Percentiles rank a stretch among this genome's conserved stretches.
Evolutionary conservation across 1,139 yeast genomes (phyloP).

Genomic region (Scheffersomyces insectosa): DNA sequence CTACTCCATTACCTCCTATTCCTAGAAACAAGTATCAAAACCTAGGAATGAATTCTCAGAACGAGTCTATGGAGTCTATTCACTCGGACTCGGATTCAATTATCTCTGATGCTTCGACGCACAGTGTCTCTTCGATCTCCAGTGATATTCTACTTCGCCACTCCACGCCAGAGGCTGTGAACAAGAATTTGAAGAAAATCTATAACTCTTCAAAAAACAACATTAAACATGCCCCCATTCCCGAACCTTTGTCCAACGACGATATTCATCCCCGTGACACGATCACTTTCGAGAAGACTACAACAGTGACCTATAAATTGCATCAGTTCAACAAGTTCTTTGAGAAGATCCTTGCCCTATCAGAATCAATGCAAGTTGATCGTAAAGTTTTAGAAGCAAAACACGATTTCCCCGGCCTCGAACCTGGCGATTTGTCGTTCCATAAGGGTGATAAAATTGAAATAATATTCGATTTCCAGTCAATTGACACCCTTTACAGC

Average conservation of each 20-base stretch:
- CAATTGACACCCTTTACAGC: slow-evolving; percentile 21
- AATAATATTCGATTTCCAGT: slow-evolving; percentile 35
- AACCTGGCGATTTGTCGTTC: slow-evolving; percentile 45
- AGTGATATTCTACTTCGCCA: slow-evolving; percentile 22
- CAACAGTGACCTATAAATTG: slow-evolving; percentile 27
- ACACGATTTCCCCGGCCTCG: slow-evolving; percentile 30
- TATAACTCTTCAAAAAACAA: slow-evolving; percentile 40
- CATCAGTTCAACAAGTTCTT: slow-evolving; percentile 26
- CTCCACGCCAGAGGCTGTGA: slow-evolving; percentile 19
- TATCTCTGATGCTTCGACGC: slow-evolving; percentile 17
- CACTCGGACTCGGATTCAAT: slow-evolving; percentile 17
- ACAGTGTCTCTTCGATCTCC: slow-evolving; percentile 21
- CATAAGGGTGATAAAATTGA: slow-evolving; percentile 35
- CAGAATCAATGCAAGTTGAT: slow-evolving; percentile 4
- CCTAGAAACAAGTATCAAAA: slow-evolving; percentile 1
- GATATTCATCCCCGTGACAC: slow-evolving; percentile 5
- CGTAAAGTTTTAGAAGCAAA: slow-evolving; percentile 23
- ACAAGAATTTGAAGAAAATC: slow-evolving; percentile 24
- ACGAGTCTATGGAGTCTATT: slow-evolving; percentile 21
- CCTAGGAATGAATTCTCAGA: slow-evolving; percentile 4
- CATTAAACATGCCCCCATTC: slow-evolving; percentile 34
- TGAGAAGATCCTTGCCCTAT: slow-evolving; percentile 14
- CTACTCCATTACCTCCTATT: slow-evolving; percentile 9
- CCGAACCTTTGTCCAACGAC: slow-evolving; percentile 6
- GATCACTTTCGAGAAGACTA: slow-evolving; percentile 9